Conservation (phyloP, 768 basidiomycete species). For the Hypholoma fasciculare region DNA sequence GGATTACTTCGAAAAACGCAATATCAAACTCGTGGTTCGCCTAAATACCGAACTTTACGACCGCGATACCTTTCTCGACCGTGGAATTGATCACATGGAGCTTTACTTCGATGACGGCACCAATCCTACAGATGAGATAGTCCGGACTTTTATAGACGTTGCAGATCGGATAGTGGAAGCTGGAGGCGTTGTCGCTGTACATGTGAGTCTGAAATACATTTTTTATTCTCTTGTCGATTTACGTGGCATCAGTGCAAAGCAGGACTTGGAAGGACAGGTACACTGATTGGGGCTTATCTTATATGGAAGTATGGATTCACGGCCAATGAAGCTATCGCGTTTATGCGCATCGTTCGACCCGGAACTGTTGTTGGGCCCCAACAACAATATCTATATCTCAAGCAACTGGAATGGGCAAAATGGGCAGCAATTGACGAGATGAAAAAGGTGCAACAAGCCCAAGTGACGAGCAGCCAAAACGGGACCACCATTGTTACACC, state of each 20-base stretch:
- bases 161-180: conserved; percentile 75
- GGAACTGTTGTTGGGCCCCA: conserved; percentile 92
- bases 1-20: conserved; percentile 87
- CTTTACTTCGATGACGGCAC: conserved; percentile 98
- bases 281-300: conserved; percentile 95
- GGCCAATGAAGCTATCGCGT: conserved; percentile 93
- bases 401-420: conserved; percentile 91
- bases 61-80: conserved; percentile 73
- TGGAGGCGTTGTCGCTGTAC: conserved; percentile 86
- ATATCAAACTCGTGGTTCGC: conserved; percentile 89
- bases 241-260: conserved; percentile 79
- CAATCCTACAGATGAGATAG: conserved; percentile 95
- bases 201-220: conserved; percentile 51
- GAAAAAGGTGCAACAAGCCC: conserved; percentile 42
- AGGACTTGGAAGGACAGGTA: conserved; percentile 94
- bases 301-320: conserved; percentile 99
- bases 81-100: conserved; percentile 86
- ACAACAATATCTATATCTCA: conserved; percentile 93
- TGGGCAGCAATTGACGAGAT: conserved; percentile 90
- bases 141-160: conserved; percentile 85
- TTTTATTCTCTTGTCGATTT: conserved; percentile 12
- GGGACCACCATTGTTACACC: conserved; percentile 57
- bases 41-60: conserved; percentile 94
- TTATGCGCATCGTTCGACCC: conserved; percentile 97
- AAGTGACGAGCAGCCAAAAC: conserved; percentile 34